Evolutionary conservation across 805 yeast species (phyloP).

Genomic region (Candida awuae): DNA sequence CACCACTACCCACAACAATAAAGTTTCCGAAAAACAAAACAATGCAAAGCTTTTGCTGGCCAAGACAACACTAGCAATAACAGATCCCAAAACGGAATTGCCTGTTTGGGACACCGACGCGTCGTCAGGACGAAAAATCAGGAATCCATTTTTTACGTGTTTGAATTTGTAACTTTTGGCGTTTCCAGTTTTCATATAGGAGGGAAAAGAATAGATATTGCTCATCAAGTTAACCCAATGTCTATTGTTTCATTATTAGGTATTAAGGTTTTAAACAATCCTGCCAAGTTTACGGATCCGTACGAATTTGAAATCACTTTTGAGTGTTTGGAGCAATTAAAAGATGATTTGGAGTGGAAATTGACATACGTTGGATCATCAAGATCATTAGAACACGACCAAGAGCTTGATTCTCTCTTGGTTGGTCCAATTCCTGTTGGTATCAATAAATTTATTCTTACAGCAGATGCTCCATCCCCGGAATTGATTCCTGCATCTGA

Average conservation of each 20-base stretch:
- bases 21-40: neutral
- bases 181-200: too few species aligned
- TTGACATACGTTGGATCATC: slow-evolving; percentile 95
- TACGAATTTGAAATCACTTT: slow-evolving; percentile 96
- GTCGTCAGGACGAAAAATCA: too few species aligned
- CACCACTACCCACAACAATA: neutral
- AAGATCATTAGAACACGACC: slow-evolving; percentile 90
- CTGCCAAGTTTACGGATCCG: slow-evolving; percentile 88
- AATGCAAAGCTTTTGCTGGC: neutral
- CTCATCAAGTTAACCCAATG: slow-evolving; percentile 37
- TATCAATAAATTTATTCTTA: slow-evolving; percentile 81
- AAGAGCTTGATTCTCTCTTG: slow-evolving; percentile 88
- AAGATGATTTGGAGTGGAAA: slow-evolving; percentile 94
- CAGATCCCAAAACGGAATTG: neutral
- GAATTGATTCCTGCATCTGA: slow-evolving; percentile 95
- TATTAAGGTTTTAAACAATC: slow-evolving; percentile 86
- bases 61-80: too few species aligned
- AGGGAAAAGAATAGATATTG: neutral
- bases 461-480: slow-evolving; percentile 95
- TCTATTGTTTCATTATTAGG: slow-evolving; percentile 90
- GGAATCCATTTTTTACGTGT: too few species aligned
- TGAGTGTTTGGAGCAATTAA: slow-evolving; percentile 89
- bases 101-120: neutral
- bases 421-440: slow-evolving; percentile 99
- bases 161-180: too few species aligned